Conservation (phyloP, 2,329 filamentous ascomycete species). For the Cladosporium sp. region DNA sequence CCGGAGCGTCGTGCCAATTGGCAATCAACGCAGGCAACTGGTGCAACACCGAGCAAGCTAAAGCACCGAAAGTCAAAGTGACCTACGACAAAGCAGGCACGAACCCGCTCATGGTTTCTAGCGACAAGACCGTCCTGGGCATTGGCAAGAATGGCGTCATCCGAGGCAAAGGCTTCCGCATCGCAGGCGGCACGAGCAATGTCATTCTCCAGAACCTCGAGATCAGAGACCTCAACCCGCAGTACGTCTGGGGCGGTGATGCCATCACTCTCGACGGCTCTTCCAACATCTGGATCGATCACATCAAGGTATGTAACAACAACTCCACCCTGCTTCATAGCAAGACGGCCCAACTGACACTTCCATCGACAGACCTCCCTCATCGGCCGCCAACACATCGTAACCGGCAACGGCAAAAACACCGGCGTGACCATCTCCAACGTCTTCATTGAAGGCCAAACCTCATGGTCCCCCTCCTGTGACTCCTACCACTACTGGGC, state of each 20-base stretch:
- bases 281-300: constrained; percentile 36
- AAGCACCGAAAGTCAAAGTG: constrained; percentile 18
- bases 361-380: constrained; percentile 44
- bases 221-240: constrained; percentile 35
- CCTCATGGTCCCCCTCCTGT: constrained; percentile 54
- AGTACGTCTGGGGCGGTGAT: constrained; percentile 38
- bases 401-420: constrained; percentile 51
- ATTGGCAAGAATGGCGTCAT: constrained; percentile 37
- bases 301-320: constrained; percentile 31
- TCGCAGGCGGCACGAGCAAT: constrained; percentile 43
- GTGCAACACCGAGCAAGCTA: constrained; percentile 48
- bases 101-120: constrained; percentile 37
- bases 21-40: constrained; percentile 58
- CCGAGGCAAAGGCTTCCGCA: constrained; percentile 40
- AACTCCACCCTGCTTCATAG: neutral
- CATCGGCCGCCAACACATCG: constrained; percentile 58
- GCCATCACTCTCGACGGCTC: constrained; percentile 34
- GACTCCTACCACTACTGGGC: constrained; percentile 59
- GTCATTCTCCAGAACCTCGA: constrained; percentile 47
- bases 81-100: constrained; percentile 55
- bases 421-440: constrained; percentile 59
- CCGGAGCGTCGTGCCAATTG: constrained; percentile 51
- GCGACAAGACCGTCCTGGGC: constrained; percentile 41
- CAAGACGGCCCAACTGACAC: neutral
- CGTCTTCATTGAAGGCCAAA: constrained; percentile 54